These are phyloP conservation scores for Oryza nivara DNA, from an alignment of 176 grass and related monocot genomes.

Conservation along the genomic window DNA sequence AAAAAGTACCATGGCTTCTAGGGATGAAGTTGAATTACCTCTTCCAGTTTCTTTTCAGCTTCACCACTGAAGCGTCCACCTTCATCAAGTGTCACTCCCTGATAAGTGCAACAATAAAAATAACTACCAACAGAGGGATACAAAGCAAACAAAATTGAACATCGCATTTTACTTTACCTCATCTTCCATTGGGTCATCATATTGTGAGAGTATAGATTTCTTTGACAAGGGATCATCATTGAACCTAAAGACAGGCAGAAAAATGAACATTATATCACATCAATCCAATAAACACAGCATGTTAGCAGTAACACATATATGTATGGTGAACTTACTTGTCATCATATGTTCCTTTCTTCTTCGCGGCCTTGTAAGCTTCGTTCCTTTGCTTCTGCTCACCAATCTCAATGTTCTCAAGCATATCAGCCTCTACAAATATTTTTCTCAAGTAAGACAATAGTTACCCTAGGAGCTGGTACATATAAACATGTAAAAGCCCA, in stretches of 20 bases:
- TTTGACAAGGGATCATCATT: constrained; percentile 55
- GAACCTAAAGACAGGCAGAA: constrained; percentile 52
- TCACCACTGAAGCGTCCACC: constrained; percentile 81
- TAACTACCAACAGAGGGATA: constrained; percentile 10
- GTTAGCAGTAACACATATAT: background rate
- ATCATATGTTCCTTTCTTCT: constrained; percentile 79
- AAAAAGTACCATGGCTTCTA: background rate
- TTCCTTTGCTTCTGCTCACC: constrained; percentile 80
- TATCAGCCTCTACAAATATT: constrained; percentile 68
- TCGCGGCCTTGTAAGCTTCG: constrained; percentile 70
- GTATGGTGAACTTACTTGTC: constrained; percentile 73
- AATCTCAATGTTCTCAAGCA: constrained; percentile 96
- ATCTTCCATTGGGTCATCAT: constrained; percentile 70
- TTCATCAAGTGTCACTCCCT: constrained; percentile 93
- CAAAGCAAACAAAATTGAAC: constrained; percentile 23
- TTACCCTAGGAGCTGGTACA: background rate
- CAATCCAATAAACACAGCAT: constrained; percentile 11
- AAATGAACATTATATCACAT: background rate
- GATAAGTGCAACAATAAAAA: constrained; percentile 26
- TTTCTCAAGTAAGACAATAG: constrained; percentile 21
- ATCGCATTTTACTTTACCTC: constrained; percentile 53
- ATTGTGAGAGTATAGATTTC: constrained; percentile 74
- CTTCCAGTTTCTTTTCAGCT: constrained; percentile 92
- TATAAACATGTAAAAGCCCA: background rate
- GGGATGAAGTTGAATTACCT: constrained; percentile 48